These are phyloP conservation scores for Aspergillus diversus DNA, from an alignment of 495 filamentous ascomycete species.

Conservation along the genomic window DNA sequence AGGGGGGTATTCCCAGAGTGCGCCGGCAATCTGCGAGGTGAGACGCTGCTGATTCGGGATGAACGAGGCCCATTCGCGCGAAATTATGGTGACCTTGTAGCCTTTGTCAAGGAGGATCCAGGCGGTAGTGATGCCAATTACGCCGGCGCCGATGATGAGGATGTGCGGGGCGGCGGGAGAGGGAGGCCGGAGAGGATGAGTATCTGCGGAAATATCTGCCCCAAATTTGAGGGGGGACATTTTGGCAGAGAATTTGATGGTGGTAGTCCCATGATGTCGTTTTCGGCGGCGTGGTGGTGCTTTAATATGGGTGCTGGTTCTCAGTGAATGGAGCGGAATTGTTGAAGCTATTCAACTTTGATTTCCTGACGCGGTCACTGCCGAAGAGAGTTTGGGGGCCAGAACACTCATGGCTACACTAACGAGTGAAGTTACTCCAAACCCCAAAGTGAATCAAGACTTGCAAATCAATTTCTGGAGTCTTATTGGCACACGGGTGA, in stretches of 20 bases:
- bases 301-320: too few species aligned
- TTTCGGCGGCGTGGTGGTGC: too few species aligned
- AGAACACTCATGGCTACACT: too few species aligned
- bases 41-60: constrained; percentile 37
- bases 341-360: too few species aligned
- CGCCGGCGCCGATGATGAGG: constrained; percentile 52
- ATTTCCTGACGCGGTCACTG: too few species aligned
- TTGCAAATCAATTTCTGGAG: too few species aligned
- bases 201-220: background rate
- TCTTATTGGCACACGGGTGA: too few species aligned
- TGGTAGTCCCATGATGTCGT: background rate
- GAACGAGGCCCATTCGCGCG: constrained; percentile 46
- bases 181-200: background rate
- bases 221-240: background rate
- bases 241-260: background rate
- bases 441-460: too few species aligned
- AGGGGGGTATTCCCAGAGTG: constrained; percentile 56
- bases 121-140: constrained; percentile 46
- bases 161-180: constrained; percentile 7
- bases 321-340: too few species aligned
- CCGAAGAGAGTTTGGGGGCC: too few species aligned
- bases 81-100: constrained; percentile 52
- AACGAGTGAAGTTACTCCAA: too few species aligned
- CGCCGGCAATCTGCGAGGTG: constrained; percentile 55
- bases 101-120: constrained; percentile 54